Evolutionary conservation across 257 asterid genomes (phyloP).

Genomic region (Avicennia marina): DNA sequence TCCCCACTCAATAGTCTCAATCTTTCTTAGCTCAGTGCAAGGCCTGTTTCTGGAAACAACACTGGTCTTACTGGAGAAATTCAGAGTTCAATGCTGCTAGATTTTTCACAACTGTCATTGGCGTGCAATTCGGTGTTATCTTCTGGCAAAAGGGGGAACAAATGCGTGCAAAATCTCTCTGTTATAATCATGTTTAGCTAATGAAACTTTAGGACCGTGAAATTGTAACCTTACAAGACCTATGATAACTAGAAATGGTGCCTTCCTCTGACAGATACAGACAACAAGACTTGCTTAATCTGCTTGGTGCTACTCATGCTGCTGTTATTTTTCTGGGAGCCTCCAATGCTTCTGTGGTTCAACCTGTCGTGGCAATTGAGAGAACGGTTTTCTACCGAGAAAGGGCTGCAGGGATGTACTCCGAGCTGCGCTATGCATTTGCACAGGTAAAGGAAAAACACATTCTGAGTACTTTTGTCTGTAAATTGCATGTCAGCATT

Average conservation of each 20-base stretch:
- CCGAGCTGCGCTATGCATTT: constrained; percentile 78
- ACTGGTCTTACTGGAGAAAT: constrained; percentile 52
- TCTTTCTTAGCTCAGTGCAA: constrained; percentile 53
- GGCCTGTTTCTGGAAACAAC: constrained; percentile 48
- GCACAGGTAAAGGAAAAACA: constrained; percentile 85
- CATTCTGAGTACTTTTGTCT: not conserved
- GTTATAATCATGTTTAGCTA: not conserved
- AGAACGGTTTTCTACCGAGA: constrained; percentile 86
- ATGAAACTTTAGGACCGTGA: too few species aligned
- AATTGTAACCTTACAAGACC: too few species aligned
- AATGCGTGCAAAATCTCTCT: constrained; percentile 20
- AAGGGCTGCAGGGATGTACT: constrained; percentile 89
- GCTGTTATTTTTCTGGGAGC: constrained; percentile 83
- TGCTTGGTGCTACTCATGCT: constrained; percentile 75
- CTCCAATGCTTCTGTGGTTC: constrained; percentile 69
- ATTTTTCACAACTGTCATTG: constrained; percentile 35
- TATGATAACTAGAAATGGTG: not conserved
- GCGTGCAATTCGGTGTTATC: constrained; percentile 52
- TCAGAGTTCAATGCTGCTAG: constrained; percentile 50
- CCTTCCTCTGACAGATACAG: constrained; percentile 31
- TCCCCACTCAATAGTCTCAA: constrained; percentile 33
- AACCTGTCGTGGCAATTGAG: constrained; percentile 64
- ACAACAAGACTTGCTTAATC: constrained; percentile 71
- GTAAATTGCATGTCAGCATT: too few species aligned
- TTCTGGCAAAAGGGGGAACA: constrained; percentile 44